Evolutionary conservation across 257 asterid genomes (phyloP), one percentile per base, ranked within the genome.

Genomic region (Solanum microdontum): DNA sequence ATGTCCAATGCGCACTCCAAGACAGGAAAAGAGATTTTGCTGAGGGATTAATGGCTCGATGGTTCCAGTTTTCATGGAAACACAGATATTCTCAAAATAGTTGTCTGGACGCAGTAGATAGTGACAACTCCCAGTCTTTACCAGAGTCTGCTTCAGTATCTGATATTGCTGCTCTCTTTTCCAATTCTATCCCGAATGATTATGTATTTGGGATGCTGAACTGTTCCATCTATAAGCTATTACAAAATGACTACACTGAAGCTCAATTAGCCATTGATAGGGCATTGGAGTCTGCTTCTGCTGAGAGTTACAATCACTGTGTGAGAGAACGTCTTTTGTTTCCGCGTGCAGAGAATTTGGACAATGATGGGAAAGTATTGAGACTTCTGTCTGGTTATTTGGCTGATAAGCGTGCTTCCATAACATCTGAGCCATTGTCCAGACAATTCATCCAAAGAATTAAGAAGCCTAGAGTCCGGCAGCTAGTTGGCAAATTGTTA

Each of bases 201-300:
- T 14, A n/a, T 36, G 88, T 91, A 72, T 92, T 91, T 51, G 93
- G 91, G 48, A 88, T 92, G 64, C 89, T 92, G 70, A 92, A 92
- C 77, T 87, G 87, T n/a, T 90, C 94, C 74, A 88, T 92, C 24
- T 85, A 88, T 87, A 91, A 88, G 76, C 58, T 90, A 30, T 64
- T 92, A 87, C 92, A 89, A 69, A 86, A 89, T 60, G 91, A 92
- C 83, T 55, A 70, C 4, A 3, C 68, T 24, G 90, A 87, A 87
- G 90, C 93, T 86, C 91, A 23, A 19, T 19, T 60, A 87, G 92
- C 93, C 33, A 80, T 89, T 24, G 90, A 90, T 34, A 83, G 80
- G 75, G 94, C 94, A 39, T 26, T 91, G 86, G 88, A 87, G 80
- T 82, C 91, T 26, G 89, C 94, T 84, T 77, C 91, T 45, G 79